Evolutionary conservation across 2,329 filamentous ascomycete species (phyloP).

Genomic region (Pestalotiopsis sp.): DNA sequence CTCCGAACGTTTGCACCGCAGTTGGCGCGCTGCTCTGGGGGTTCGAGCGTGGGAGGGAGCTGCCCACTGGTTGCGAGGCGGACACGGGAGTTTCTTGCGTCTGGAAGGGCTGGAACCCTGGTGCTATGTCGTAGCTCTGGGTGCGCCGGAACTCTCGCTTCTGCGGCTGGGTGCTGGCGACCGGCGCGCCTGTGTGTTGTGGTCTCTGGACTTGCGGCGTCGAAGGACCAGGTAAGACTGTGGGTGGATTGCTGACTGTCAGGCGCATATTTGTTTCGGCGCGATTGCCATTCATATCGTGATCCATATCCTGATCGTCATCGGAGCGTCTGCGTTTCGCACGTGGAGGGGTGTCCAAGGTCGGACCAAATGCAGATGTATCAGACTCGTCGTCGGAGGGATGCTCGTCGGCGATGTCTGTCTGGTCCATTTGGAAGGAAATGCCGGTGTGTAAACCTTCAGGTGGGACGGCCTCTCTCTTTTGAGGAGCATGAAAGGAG

Average conservation of each 20-base stretch:
- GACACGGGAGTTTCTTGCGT: background rate
- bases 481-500: background rate
- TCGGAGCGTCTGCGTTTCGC: background rate
- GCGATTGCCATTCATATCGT: too few relatives aligned
- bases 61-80: background rate
- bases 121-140: background rate
- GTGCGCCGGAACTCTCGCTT: background rate
- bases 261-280: too few relatives aligned
- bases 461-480: conserved; percentile 1
- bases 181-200: background rate
- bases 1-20: background rate
- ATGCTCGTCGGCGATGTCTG: background rate
- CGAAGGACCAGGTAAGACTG: too few relatives aligned
- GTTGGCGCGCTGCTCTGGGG: background rate
- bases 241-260: too few relatives aligned
- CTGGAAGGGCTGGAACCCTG: background rate
- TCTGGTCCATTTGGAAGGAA: conserved; percentile 7
- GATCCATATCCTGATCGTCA: too few relatives aligned
- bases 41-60: background rate
- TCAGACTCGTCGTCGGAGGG: background rate
- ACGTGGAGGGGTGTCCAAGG: background rate
- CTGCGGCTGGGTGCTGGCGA: background rate
- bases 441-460: conserved; percentile 1
- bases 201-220: background rate
- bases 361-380: background rate